A percentile compares a stretch with the other conserved stretches of the same genome.
These are phyloP conservation scores for Coleophoma crateriformis DNA, from an alignment of 2,329 filamentous ascomycete genomes.

Conservation along the genomic window DNA sequence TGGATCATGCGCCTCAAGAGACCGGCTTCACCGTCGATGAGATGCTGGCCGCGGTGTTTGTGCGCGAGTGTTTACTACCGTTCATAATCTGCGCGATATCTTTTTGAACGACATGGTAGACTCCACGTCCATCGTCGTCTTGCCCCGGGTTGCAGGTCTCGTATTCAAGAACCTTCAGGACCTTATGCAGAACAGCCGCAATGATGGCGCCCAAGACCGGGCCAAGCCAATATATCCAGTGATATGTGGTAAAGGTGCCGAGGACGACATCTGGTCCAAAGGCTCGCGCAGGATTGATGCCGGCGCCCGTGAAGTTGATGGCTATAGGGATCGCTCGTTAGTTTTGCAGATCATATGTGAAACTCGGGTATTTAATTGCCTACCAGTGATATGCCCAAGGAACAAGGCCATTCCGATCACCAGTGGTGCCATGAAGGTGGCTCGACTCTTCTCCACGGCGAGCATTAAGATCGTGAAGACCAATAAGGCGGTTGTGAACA, in stretches of 20 bases:
- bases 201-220: slow-evolving; percentile 41
- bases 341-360: background rate
- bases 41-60: background rate
- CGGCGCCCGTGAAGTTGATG: slow-evolving; percentile 40
- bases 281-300: slow-evolving; percentile 39
- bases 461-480: slow-evolving; percentile 43
- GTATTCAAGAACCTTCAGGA: slow-evolving; percentile 45
- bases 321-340: slow-evolving; percentile 17
- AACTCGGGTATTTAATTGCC: background rate
- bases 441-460: slow-evolving; percentile 67
- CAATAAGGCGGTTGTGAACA: slow-evolving; percentile 37
- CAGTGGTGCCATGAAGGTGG: slow-evolving; percentile 65
- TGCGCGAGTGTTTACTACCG: background rate
- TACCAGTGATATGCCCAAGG: slow-evolving; percentile 32
- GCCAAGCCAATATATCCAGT: slow-evolving; percentile 45
- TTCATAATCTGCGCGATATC: background rate
- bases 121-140: slow-evolving; percentile 24
- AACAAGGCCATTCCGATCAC: slow-evolving; percentile 69
- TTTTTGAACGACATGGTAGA: background rate
- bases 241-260: slow-evolving; percentile 32
- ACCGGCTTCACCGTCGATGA: background rate
- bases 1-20: background rate
- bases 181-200: slow-evolving; percentile 39
- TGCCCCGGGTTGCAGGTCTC: slow-evolving; percentile 44
- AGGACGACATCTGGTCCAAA: slow-evolving; percentile 39